These are phyloP conservation scores for Somion occarium DNA, from an alignment of 1,284 basidiomycete genomes.

Conservation along the genomic window DNA sequence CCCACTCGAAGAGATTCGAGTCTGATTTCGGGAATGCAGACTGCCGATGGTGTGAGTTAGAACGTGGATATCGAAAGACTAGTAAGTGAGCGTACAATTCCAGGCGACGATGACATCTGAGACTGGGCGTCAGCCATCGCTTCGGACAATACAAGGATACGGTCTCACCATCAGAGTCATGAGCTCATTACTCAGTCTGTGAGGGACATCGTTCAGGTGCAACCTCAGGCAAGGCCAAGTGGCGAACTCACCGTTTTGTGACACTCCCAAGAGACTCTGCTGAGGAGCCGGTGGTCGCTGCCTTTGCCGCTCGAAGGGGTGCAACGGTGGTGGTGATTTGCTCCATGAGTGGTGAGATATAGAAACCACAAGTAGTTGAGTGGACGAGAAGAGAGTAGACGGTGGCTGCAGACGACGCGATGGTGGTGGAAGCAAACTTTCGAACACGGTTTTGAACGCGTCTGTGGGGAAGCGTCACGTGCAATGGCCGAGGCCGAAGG, in stretches of 20 bases:
- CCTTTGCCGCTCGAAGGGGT: slow-evolving; percentile 50
- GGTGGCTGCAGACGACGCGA: slow-evolving; percentile 4
- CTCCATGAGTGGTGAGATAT: slow-evolving; percentile 44
- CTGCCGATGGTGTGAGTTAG: slow-evolving; percentile 31
- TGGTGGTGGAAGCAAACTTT: slow-evolving; percentile 6
- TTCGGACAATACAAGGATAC: slow-evolving; percentile 18
- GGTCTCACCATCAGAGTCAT: slow-evolving; percentile 84
- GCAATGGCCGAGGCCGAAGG: no score
- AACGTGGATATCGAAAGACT: neutral
- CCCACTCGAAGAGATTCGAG: slow-evolving; percentile 79
- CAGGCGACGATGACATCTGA: slow-evolving; percentile 81
- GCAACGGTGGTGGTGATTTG: slow-evolving; percentile 65
- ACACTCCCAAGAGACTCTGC: slow-evolving; percentile 67
- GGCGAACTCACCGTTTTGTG: slow-evolving; percentile 59
- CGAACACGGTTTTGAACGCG: slow-evolving; percentile 11
- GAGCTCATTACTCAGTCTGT: slow-evolving; percentile 70
- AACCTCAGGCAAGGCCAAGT: neutral
- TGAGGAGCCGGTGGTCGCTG: slow-evolving; percentile 43
- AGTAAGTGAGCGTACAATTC: slow-evolving; percentile 56
- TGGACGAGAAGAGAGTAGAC: slow-evolving; percentile 12
- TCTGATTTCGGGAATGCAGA: slow-evolving; percentile 83
- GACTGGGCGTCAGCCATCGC: slow-evolving; percentile 6
- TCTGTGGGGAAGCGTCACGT: slow-evolving; percentile 2
- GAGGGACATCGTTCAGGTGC: neutral
- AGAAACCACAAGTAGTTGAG: slow-evolving; percentile 2